A percentile compares a stretch with the other conserved stretches of the same genome.
Evolutionary conservation across 257 asterid species (phyloP).

Genomic region (Capsicum rhomboideum): DNA sequence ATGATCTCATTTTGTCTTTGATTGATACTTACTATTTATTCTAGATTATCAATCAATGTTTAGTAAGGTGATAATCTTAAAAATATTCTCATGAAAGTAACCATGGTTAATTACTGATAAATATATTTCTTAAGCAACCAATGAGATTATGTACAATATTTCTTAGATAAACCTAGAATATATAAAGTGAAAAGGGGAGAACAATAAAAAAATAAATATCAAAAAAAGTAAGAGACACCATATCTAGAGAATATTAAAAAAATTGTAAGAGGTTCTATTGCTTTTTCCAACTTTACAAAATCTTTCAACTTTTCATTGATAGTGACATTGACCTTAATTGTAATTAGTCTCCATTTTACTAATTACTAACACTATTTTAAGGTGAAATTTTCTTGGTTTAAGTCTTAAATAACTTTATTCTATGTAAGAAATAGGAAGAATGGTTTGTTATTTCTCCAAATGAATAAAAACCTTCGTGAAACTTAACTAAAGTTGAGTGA

Average conservation of each 20-base stretch:
- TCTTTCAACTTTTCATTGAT: constrained; percentile 16
- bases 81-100: neutral
- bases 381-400: neutral
- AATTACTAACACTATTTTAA: neutral
- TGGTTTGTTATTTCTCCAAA: neutral
- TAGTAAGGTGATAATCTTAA: neutral
- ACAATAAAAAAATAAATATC: neutral
- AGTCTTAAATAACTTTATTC: neutral
- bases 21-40: too few relatives aligned
- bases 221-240: neutral
- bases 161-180: neutral
- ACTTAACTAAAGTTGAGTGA: too few relatives aligned
- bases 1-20: too few relatives aligned
- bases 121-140: neutral
- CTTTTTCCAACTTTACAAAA: constrained; percentile 4
- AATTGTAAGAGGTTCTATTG: constrained; percentile 1
- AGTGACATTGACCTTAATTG: neutral
- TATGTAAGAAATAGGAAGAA: neutral
- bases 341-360: neutral
- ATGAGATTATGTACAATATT: neutral
- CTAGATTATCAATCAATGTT: neutral
- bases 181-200: neutral
- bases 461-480: neutral
- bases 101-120: neutral
- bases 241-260: neutral